Conservation (phyloP, 2,329 filamentous ascomycete genomes). For the Nigrospora oryzae region DNA sequence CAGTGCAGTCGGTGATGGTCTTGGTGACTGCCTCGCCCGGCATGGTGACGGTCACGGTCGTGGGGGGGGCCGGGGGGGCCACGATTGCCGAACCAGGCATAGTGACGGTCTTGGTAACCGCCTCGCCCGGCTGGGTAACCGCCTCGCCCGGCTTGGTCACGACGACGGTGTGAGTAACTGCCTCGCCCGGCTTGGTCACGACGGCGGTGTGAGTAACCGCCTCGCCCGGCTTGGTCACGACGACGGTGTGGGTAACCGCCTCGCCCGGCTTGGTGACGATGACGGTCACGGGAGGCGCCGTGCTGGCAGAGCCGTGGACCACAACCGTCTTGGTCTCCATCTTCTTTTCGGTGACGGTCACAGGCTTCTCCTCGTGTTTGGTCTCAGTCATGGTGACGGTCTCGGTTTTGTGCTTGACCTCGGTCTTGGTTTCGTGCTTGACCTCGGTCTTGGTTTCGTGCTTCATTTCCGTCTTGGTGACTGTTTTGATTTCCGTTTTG, state of each 20-base stretch:
- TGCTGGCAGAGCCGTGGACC: too few relatives aligned
- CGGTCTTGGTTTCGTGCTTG: background rate
- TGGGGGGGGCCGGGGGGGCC: background rate
- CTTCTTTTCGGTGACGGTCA: background rate
- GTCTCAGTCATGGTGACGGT: background rate
- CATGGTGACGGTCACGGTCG: background rate
- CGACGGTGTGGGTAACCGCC: background rate
- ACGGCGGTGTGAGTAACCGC: background rate
- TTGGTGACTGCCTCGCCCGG: background rate
- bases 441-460: background rate
- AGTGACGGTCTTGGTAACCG: background rate
- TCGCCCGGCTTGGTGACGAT: background rate
- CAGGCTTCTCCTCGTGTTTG: background rate
- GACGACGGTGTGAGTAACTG: background rate
- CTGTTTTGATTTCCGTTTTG: background rate
- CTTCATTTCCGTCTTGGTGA: background rate
- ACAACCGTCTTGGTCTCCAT: background rate
- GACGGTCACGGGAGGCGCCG: background rate
- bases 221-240: background rate
- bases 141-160: background rate
- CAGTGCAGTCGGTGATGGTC: background rate
- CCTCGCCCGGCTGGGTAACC: background rate
- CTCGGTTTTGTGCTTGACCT: background rate
- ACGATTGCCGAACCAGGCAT: background rate
- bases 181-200: background rate